Evolutionary conservation across 2,329 filamentous ascomycete species (phyloP).

Genomic region (Boeremia lycopersici): DNA sequence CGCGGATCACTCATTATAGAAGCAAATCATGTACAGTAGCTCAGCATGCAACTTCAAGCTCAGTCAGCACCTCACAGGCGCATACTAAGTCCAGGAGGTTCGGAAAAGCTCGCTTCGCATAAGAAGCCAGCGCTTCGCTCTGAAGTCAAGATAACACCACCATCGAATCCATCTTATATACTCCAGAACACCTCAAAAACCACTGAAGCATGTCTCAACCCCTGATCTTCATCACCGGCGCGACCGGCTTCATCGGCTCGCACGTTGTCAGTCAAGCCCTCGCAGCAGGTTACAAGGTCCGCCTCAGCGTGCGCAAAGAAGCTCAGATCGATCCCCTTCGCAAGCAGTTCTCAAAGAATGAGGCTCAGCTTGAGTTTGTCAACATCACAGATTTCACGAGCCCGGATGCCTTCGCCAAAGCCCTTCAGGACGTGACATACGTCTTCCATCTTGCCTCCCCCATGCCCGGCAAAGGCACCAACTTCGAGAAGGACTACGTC

Average conservation of each 20-base stretch:
- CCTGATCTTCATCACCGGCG: constrained; percentile 38
- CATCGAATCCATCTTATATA: neutral
- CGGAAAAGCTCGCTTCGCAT: neutral
- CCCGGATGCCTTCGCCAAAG: constrained; percentile 18
- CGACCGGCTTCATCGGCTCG: constrained; percentile 35
- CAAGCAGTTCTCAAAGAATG: constrained; percentile 15
- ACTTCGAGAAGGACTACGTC: constrained; percentile 24
- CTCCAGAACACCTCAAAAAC: neutral
- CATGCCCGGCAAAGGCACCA: constrained; percentile 24
- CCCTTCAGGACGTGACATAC: constrained; percentile 29
- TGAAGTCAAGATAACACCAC: neutral
- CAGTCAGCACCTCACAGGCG: neutral
- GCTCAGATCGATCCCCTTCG: constrained; percentile 17
- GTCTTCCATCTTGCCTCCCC: constrained; percentile 41
- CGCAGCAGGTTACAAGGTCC: constrained; percentile 32
- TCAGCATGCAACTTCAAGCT: neutral
- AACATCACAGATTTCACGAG: constrained; percentile 21
- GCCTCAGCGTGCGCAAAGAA: constrained; percentile 32
- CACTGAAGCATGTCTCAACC: constrained; percentile 12
- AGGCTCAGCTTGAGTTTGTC: constrained; percentile 16
- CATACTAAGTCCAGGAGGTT: too few relatives aligned
- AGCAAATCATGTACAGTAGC: neutral
- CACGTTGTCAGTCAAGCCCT: constrained; percentile 32
- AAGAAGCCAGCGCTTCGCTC: neutral
- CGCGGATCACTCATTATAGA: neutral